Evolutionary conservation across 1,139 yeast species (phyloP).

Genomic region (Candida tunisiensis): DNA sequence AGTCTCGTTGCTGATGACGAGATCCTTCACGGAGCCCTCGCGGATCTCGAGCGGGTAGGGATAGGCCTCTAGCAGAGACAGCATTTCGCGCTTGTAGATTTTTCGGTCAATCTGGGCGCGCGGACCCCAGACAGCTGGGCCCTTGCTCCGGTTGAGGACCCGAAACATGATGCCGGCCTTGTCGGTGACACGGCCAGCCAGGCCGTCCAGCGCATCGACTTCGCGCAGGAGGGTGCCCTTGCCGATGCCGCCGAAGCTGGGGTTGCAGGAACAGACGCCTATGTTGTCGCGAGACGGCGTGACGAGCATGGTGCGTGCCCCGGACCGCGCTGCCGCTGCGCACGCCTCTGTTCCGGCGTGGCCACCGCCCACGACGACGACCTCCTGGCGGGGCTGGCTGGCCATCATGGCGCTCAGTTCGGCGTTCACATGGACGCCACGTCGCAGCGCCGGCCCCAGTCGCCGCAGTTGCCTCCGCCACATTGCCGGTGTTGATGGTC

Average conservation of each 20-base stretch:
- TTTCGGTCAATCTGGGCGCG: conserved; percentile 89
- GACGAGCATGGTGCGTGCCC: conserved; percentile 52
- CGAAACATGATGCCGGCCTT: conserved; percentile 87
- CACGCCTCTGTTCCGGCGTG: conserved; percentile 99
- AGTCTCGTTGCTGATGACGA: conserved; percentile 37
- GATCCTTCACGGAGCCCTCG: conserved; percentile 72
- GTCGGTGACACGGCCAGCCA: conserved; percentile 71
- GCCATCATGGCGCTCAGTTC: too few species aligned
- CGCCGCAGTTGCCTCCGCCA: too few species aligned
- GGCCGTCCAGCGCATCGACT: conserved; percentile 93
- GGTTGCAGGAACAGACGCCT: conserved; percentile 95
- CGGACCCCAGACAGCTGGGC: conserved; percentile 99
- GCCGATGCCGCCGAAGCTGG: conserved; percentile 97
- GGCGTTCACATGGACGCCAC: too few species aligned
- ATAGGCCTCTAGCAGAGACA: conserved; percentile 39
- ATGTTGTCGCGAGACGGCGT: conserved; percentile 64
- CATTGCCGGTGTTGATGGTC: too few species aligned
- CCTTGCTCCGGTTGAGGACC: conserved; percentile 71
- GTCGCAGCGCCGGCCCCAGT: too few species aligned
- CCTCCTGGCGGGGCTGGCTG: too few species aligned
- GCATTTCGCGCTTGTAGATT: conserved; percentile 72
- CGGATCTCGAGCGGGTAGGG: conserved; percentile 35
- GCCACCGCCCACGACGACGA: conserved; percentile 90
- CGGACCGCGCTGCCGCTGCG: conserved; percentile 77
- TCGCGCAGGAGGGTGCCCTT: conserved; percentile 87